These are phyloP conservation scores for Glaciozyma antarctica DNA, from an alignment of 768 basidiomycete genomes.

Conservation along the genomic window DNA sequence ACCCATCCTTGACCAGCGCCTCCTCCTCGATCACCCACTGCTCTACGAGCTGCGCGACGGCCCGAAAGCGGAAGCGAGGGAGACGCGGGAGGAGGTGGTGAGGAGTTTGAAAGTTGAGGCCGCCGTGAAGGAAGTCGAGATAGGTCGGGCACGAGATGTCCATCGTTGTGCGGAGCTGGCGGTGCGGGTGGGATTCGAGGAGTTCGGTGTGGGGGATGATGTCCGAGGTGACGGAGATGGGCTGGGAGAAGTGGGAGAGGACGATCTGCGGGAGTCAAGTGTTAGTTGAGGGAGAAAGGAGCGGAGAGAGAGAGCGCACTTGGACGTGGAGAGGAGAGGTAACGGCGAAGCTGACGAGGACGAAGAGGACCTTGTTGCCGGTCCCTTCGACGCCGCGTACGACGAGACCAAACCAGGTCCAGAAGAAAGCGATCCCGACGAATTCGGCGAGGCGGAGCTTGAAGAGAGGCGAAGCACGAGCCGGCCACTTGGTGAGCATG, in stretches of 20 bases:
- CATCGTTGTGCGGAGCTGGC: constrained; percentile 93
- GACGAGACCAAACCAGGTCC: constrained; percentile 71
- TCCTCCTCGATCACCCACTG: constrained; percentile 67
- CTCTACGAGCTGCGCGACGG: constrained; percentile 74
- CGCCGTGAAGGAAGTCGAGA: constrained; percentile 85
- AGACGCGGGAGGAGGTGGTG: constrained; percentile 85
- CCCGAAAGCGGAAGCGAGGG: constrained; percentile 80
- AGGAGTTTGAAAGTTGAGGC: constrained; percentile 91
- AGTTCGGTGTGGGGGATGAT: constrained; percentile 61
- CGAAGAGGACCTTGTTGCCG: constrained; percentile 59
- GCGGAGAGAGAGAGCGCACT: constrained; percentile 45
- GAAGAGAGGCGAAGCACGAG: constrained; percentile 55
- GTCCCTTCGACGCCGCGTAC: constrained; percentile 63
- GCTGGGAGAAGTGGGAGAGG: constrained; percentile 77
- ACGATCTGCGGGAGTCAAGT: constrained; percentile 53
- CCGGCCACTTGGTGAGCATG: constrained; percentile 47
- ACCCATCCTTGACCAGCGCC: constrained; percentile 13
- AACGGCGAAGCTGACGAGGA: constrained; percentile 72
- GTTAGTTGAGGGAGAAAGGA: constrained; percentile 38
- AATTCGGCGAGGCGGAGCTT: constrained; percentile 60
- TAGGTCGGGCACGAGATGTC: constrained; percentile 81
- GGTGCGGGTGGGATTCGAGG: constrained; percentile 87
- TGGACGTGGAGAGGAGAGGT: constrained; percentile 91
- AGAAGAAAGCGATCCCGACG: constrained; percentile 66
- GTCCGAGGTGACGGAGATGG: constrained; percentile 23